Conservation (phyloP, 2,329 filamentous ascomycete genomes). For the Endoconidiophora laricicola region DNA sequence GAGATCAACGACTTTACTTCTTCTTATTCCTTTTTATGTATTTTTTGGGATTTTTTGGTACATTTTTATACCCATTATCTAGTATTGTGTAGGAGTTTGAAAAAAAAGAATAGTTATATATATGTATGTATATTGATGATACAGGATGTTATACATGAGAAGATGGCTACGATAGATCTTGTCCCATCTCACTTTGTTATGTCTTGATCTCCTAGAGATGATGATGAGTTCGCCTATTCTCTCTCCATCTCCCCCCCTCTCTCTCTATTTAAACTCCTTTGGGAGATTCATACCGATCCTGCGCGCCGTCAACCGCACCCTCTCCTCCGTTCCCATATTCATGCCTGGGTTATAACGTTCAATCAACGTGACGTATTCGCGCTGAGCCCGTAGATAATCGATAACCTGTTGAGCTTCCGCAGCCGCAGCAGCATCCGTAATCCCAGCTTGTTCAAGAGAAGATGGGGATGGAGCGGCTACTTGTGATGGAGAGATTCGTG, state of each 20-base stretch:
- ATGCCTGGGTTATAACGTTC: slow-evolving; percentile 92
- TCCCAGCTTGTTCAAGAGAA: slow-evolving; percentile 15
- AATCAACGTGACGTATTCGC: slow-evolving; percentile 62
- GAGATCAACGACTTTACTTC: neutral
- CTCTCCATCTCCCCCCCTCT: slow-evolving; percentile 2
- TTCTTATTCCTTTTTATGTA: neutral
- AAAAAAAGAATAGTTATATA: neutral
- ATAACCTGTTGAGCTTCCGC: slow-evolving; percentile 53
- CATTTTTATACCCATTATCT: neutral
- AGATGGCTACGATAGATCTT: neutral
- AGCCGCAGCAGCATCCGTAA: slow-evolving; percentile 7
- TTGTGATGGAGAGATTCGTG: slow-evolving; percentile 31
- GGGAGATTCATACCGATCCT: slow-evolving; percentile 86
- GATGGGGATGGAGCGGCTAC: slow-evolving; percentile 17
- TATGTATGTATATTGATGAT: neutral
- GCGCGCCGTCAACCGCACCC: slow-evolving; percentile 66
- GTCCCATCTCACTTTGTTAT: neutral
- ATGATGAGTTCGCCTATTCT: neutral
- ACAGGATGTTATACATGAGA: neutral
- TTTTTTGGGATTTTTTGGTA: neutral
- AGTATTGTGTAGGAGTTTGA: neutral
- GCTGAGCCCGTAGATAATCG: slow-evolving; percentile 69
- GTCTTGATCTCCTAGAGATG: neutral
- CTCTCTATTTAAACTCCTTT: slow-evolving; percentile 29
- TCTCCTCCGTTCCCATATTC: slow-evolving; percentile 71